Evolutionary conservation across 2,329 filamentous ascomycete genomes (phyloP).

Genomic region (Diaporthe batatas): DNA sequence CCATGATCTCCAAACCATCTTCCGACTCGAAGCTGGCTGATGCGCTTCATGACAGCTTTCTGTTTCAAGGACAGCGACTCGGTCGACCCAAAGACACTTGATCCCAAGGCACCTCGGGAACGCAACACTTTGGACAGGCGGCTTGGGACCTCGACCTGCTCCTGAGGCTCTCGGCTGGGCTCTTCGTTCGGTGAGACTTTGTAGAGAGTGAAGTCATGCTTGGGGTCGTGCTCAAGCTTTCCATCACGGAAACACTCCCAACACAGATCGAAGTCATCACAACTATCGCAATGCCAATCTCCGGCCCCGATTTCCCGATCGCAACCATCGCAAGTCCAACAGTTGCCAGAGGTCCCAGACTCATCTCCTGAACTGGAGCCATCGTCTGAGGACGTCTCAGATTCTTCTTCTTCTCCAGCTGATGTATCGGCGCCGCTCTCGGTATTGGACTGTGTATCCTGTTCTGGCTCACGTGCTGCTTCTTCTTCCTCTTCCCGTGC

Average conservation of each 20-base stretch:
- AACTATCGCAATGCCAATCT: slow-evolving; percentile 17
- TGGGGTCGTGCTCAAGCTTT: slow-evolving; percentile 18
- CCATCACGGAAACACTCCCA: slow-evolving; percentile 30
- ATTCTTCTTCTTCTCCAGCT: slow-evolving; percentile 1
- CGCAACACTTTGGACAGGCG: slow-evolving; percentile 11
- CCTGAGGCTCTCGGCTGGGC: background rate
- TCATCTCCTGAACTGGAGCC: background rate
- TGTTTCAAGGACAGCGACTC: slow-evolving; percentile 17
- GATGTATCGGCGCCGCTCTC: background rate
- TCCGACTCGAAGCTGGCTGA: background rate
- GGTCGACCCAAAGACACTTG: slow-evolving; percentile 11
- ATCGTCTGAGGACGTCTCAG: background rate
- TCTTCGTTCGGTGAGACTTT: background rate
- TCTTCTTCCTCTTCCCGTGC: slow-evolving; percentile 4
- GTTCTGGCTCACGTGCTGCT: background rate
- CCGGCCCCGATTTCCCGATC: slow-evolving; percentile 14
- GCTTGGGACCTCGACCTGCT: background rate
- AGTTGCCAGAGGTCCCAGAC: background rate
- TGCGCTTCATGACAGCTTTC: background rate
- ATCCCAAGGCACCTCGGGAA: background rate
- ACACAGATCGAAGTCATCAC: slow-evolving; percentile 29
- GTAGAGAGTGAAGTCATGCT: slow-evolving; percentile 16
- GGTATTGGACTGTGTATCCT: background rate
- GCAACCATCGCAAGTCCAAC: slow-evolving; percentile 9
- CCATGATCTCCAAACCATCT: slow-evolving; percentile 24